Conservation (phyloP, 257 asterid genomes). For the Fraxinus americana region DNA sequence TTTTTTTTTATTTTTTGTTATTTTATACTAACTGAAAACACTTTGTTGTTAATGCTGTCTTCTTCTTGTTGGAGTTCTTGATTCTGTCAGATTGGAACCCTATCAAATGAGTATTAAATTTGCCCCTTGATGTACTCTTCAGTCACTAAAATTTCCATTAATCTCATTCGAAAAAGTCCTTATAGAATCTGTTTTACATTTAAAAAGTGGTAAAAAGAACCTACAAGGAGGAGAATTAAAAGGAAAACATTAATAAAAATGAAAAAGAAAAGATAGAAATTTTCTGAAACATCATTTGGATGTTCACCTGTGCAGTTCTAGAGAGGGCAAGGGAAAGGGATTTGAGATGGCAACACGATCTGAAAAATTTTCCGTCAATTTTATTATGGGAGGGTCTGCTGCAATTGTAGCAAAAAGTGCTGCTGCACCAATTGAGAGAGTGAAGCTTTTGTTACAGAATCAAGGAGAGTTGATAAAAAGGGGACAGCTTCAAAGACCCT, state of each 20-base stretch:
- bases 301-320: slow-evolving; percentile 35
- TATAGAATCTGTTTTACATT: not conserved
- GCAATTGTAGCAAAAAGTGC: slow-evolving; percentile 79
- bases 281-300: slow-evolving; percentile 10
- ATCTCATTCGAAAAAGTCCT: not conserved
- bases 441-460: slow-evolving; percentile 93
- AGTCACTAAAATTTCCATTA: not conserved
- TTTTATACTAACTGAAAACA: not conserved
- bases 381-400: slow-evolving; percentile 81
- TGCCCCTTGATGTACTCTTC: not conserved
- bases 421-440: slow-evolving; percentile 97
- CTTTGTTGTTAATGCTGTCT: not conserved
- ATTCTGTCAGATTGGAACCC: not conserved
- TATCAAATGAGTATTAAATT: not conserved
- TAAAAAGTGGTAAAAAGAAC: not conserved
- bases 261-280: not conserved
- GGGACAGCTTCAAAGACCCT: slow-evolving; percentile 84
- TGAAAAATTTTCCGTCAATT: slow-evolving; percentile 74
- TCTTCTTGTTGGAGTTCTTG: not conserved
- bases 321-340: slow-evolving; percentile 42
- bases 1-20: not conserved
- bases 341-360: slow-evolving; percentile 54
- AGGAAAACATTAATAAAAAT: not conserved
- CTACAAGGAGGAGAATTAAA: not conserved
- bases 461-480: slow-evolving; percentile 88